Evolutionary conservation across 2,329 filamentous ascomycete genomes (phyloP).

Genomic region (Calonectria multiphialidica): DNA sequence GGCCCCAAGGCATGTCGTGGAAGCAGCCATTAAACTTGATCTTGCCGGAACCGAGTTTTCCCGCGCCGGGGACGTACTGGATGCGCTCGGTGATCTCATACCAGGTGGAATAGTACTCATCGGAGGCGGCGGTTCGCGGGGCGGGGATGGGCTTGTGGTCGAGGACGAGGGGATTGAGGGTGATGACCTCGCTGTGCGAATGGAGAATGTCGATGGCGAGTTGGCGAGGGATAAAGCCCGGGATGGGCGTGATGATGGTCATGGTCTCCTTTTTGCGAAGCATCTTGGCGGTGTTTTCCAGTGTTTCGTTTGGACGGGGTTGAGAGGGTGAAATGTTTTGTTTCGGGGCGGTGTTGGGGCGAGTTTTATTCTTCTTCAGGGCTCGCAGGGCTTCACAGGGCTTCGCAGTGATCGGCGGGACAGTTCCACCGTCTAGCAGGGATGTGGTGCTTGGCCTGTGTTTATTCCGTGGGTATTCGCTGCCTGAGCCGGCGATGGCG

Average conservation of each 20-base stretch:
- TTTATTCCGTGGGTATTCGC: constrained; percentile 1
- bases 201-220: constrained; percentile 80
- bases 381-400: no score
- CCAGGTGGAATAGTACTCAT: constrained; percentile 81
- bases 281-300: constrained; percentile 51
- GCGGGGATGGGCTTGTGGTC: constrained; percentile 73
- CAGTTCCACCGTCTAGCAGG: not conserved
- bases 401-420: not conserved
- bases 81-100: constrained; percentile 80
- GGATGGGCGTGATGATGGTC: constrained; percentile 78
- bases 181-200: constrained; percentile 78
- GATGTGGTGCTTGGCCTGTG: not conserved
- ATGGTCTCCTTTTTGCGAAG: constrained; percentile 74
- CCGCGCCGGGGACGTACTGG: constrained; percentile 75
- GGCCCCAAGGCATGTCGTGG: constrained; percentile 78
- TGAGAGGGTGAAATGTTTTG: not conserved
- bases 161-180: constrained; percentile 76
- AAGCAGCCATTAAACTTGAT: constrained; percentile 80
- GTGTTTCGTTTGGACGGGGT: constrained; percentile 3
- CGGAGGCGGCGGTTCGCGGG: constrained; percentile 74
- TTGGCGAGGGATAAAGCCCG: constrained; percentile 77
- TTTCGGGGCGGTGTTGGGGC: constrained; percentile 1
- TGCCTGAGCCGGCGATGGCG: not conserved
- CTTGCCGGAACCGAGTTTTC: constrained; percentile 72
- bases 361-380: not conserved